A percentile compares a stretch with the other conserved stretches of the same genome.
These are phyloP conservation scores for Stagonosporopsis rhizophila DNA, from an alignment of 2,329 filamentous ascomycete genomes.

Conservation along the genomic window DNA sequence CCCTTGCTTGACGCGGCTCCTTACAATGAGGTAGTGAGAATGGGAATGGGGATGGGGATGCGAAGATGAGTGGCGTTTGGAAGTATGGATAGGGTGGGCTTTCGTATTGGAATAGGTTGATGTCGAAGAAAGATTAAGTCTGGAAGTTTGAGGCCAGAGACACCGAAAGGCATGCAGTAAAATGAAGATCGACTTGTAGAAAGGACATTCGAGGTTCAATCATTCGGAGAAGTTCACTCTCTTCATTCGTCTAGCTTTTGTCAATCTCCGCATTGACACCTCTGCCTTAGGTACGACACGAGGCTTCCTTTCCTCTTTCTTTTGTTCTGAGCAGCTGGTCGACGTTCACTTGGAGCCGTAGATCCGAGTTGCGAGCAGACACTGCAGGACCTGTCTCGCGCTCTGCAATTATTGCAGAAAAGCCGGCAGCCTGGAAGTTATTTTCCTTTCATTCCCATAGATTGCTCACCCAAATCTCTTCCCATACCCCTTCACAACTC, in stretches of 20 bases:
- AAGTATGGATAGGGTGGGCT: not conserved
- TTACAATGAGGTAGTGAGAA: not conserved
- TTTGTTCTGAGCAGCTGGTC: not conserved
- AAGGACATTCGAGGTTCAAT: not conserved
- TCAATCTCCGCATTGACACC: not conserved
- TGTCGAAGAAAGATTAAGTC: not conserved
- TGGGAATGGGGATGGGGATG: not conserved
- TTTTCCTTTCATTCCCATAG: not conserved
- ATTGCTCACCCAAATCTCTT: constrained; percentile 40
- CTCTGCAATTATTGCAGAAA: not conserved
- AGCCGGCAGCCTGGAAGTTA: not conserved
- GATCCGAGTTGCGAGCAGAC: not conserved
- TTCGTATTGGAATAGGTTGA: not conserved
- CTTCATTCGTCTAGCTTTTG: not conserved
- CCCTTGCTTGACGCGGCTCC: not conserved
- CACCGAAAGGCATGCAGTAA: not conserved
- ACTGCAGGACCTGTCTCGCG: not conserved
- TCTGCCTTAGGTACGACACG: not conserved
- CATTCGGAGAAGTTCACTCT: not conserved
- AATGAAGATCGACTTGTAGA: not conserved
- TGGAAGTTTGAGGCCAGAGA: not conserved
- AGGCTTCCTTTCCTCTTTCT: no score
- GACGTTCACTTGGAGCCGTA: not conserved
- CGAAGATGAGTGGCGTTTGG: not conserved
- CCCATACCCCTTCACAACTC: constrained; percentile 64